A percentile compares a stretch with the other conserved stretches of the same genome.
Conservation (phyloP, 345 rosid species). For the Isatis tinctoria region DNA sequence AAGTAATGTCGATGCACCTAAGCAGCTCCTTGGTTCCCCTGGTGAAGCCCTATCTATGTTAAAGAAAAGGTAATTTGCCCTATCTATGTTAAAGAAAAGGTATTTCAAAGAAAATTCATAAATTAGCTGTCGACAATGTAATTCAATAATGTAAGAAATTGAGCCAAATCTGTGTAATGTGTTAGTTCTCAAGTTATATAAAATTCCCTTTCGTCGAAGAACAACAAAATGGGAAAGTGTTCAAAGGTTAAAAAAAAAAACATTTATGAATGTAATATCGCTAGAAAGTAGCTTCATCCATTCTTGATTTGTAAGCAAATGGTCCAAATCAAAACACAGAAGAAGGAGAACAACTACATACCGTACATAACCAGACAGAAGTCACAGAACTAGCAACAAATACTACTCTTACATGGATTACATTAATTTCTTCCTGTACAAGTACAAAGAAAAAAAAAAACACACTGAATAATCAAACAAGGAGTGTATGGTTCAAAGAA, state of each 20-base stretch:
- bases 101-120: background rate
- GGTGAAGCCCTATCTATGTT: conserved; percentile 52
- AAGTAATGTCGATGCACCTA: conserved; percentile 76
- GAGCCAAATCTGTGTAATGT: background rate
- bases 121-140: background rate
- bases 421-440: background rate
- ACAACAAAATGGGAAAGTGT: background rate
- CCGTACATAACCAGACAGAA: conserved; percentile 2
- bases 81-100: conserved; percentile 28
- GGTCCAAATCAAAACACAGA: conserved; percentile 1
- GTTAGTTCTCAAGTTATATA: background rate
- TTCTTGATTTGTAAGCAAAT: background rate
- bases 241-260: background rate
- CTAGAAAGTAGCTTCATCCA: background rate
- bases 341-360: background rate
- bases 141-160: conserved; percentile 2
- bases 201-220: background rate
- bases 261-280: too few relatives aligned
- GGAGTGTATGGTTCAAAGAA: background rate
- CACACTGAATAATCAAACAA: conserved; percentile 12
- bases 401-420: background rate
- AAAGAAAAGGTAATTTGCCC: conserved; percentile 31
- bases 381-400: background rate
- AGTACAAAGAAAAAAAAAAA: conserved; percentile 11
- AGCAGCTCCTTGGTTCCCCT: conserved; percentile 53